These are phyloP conservation scores for Stephania cephalantha DNA, from an alignment of 164 flowering plant species.

Conservation along the genomic window DNA sequence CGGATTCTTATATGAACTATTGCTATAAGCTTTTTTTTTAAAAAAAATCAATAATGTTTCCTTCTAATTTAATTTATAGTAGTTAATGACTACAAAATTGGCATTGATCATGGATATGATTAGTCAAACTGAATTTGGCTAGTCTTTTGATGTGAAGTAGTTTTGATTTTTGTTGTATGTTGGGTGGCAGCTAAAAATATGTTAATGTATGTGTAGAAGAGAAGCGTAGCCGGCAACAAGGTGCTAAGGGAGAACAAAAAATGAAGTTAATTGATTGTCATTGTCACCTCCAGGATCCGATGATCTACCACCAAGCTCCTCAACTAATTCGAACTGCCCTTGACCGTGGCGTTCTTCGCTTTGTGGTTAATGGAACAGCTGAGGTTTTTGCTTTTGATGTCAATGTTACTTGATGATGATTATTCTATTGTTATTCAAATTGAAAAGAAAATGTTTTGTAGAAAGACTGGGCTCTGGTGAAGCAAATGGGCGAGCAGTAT, in stretches of 20 bases:
- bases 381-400: slow-evolving; percentile 32
- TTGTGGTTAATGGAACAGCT: slow-evolving; percentile 85
- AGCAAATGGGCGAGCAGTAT: slow-evolving; percentile 57
- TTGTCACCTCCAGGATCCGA: slow-evolving; percentile 91
- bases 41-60: no score
- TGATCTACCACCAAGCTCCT: slow-evolving; percentile 45
- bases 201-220: no score
- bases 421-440: neutral
- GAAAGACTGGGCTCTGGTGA: slow-evolving; percentile 84
- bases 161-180: no score
- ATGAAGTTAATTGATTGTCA: slow-evolving; percentile 82
- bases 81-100: no score
- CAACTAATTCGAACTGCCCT: slow-evolving; percentile 47
- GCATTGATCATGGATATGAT: no score
- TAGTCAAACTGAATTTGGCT: no score
- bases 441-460: slow-evolving; percentile 10
- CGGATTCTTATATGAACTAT: no score
- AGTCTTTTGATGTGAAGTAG: no score
- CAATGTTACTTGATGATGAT: neutral
- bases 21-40: no score
- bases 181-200: no score
- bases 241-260: neutral
- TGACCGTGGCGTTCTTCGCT: slow-evolving; percentile 49
- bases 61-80: no score
- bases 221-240: no score